These are phyloP conservation scores for Escovopsis weberi DNA, from an alignment of 2,329 filamentous ascomycete species.

Conservation along the genomic window DNA sequence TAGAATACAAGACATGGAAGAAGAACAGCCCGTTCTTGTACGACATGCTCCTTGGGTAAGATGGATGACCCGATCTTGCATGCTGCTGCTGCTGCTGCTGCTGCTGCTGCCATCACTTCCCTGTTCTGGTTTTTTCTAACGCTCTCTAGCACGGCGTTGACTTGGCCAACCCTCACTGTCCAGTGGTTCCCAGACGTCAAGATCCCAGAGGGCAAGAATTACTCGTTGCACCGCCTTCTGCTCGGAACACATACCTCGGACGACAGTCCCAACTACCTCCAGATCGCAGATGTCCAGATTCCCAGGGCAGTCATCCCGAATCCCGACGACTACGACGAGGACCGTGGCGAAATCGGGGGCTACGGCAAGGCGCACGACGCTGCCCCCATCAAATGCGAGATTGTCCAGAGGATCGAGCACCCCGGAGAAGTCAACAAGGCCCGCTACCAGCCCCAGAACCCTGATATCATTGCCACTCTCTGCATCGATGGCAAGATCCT, in stretches of 20 bases:
- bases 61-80: too few relatives aligned
- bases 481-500: slow-evolving; percentile 77
- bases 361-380: slow-evolving; percentile 64
- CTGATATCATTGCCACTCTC: slow-evolving; percentile 89
- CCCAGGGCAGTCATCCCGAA: slow-evolving; percentile 65
- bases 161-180: slow-evolving; percentile 93
- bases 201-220: slow-evolving; percentile 73
- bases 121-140: slow-evolving; percentile 2
- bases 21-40: slow-evolving; percentile 98
- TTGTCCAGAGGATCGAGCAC: slow-evolving; percentile 93
- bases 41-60: slow-evolving; percentile 79
- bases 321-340: slow-evolving; percentile 76
- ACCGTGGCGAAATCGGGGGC: slow-evolving; percentile 84
- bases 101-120: not conserved
- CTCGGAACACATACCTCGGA: slow-evolving; percentile 91
- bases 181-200: slow-evolving; percentile 98
- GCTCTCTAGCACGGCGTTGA: slow-evolving; percentile 58
- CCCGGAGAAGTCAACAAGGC: slow-evolving; percentile 97
- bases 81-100: too few relatives aligned
- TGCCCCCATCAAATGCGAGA: slow-evolving; percentile 68
- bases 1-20: slow-evolving; percentile 99
- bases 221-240: slow-evolving; percentile 74
- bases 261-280: slow-evolving; percentile 74
- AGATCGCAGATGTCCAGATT: slow-evolving; percentile 88
- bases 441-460: slow-evolving; percentile 93